These are phyloP conservation scores for Aspergillus cejpii DNA, from an alignment of 2,329 filamentous ascomycete genomes.

Conservation along the genomic window DNA sequence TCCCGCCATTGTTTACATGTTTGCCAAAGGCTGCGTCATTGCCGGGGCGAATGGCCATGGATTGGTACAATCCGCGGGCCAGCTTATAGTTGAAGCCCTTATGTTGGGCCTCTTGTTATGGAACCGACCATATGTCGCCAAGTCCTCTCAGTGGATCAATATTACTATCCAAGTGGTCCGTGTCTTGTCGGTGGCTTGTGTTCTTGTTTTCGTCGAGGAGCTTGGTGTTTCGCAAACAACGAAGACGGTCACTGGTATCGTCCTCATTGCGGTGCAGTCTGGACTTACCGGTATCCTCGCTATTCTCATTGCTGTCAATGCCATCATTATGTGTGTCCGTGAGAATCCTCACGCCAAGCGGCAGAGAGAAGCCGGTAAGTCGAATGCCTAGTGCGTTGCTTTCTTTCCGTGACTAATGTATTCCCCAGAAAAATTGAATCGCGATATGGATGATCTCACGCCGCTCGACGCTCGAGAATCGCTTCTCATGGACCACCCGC, in stretches of 20 bases:
- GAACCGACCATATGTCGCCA: slow-evolving; percentile 78
- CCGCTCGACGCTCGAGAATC: slow-evolving; percentile 66
- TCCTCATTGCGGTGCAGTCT: slow-evolving; percentile 85
- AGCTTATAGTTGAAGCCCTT: slow-evolving; percentile 71
- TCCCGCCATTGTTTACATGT: slow-evolving; percentile 81
- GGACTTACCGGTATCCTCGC: slow-evolving; percentile 74
- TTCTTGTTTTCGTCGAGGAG: slow-evolving; percentile 89
- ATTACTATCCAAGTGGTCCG: slow-evolving; percentile 84
- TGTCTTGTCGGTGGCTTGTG: slow-evolving; percentile 78
- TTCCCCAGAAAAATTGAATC: slow-evolving; percentile 63
- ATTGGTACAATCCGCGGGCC: slow-evolving; percentile 68
- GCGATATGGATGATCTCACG: slow-evolving; percentile 74
- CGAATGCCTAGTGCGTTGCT: neutral
- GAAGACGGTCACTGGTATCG: slow-evolving; percentile 88
- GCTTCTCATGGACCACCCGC: slow-evolving; percentile 62
- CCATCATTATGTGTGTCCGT: slow-evolving; percentile 71
- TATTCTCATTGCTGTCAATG: slow-evolving; percentile 83
- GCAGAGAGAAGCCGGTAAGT: slow-evolving; percentile 82
- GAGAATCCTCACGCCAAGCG: slow-evolving; percentile 85
- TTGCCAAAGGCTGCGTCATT: slow-evolving; percentile 78
- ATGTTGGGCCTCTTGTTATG: slow-evolving; percentile 76
- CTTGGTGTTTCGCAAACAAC: slow-evolving; percentile 84
- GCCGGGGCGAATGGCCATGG: slow-evolving; percentile 81
- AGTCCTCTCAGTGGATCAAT: slow-evolving; percentile 87
- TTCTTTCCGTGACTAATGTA: slow-evolving; percentile 17